Conservation (phyloP, 371 early-diverging fungal genomes). For the Apophysomyces elegans region DNA sequence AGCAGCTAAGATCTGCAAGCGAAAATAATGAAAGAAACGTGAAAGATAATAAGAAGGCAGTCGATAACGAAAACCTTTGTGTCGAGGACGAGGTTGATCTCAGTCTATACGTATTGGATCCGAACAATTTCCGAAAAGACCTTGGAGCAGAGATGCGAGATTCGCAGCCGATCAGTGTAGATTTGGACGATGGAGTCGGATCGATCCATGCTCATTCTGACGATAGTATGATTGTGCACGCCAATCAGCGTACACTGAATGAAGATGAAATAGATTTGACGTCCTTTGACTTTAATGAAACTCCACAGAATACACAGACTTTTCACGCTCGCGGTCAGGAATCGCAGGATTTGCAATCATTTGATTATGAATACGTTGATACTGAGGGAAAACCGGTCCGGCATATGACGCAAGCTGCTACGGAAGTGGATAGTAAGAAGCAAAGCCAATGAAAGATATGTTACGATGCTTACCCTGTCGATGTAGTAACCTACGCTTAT, state of each 20-base stretch:
- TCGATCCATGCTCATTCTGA: neutral
- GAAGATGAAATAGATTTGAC: conserved; percentile 21
- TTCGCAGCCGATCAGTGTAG: neutral
- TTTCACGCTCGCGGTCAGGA: neutral
- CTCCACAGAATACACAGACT: too few relatives aligned
- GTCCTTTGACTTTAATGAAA: too few relatives aligned
- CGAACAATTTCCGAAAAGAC: conserved; percentile 7
- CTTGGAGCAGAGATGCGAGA: neutral
- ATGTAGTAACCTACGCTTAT: conserved; percentile 9
- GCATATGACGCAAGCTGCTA: conserved; percentile 31
- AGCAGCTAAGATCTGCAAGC: conserved; percentile 39
- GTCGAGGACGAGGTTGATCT: conserved; percentile 21
- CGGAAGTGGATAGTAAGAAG: conserved; percentile 30
- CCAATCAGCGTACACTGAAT: neutral
- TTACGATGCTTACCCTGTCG: neutral
- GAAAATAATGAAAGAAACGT: neutral
- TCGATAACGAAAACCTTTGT: neutral
- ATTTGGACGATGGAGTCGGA: neutral
- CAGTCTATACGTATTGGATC: conserved; percentile 23
- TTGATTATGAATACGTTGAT: conserved; percentile 41
- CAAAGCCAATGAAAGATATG: neutral
- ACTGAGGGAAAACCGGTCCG: conserved; percentile 21
- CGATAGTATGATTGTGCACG: too few relatives aligned
- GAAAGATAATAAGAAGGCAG: conserved; percentile 9
- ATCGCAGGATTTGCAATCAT: neutral